phyloP scores from a whole-genome alignment of 139 green algal genomes.

The Coelastrella sp. region DNA sequence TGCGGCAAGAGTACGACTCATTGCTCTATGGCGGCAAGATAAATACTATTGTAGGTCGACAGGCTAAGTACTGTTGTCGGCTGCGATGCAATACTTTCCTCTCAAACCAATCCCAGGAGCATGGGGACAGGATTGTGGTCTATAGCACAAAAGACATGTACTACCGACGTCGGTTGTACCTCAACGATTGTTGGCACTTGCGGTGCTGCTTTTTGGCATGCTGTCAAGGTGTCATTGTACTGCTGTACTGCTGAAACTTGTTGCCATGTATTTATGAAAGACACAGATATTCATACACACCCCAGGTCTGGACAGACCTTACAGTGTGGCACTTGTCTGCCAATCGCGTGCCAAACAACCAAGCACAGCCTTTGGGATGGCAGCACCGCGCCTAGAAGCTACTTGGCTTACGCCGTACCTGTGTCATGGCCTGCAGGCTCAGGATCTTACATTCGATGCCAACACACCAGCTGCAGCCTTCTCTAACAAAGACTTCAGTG shows the following conservation, averaged over 20 bases:
- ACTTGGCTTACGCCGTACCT: background rate
- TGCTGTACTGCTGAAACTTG: too few relatives aligned
- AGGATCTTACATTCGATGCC: background rate
- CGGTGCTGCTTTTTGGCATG: too few relatives aligned
- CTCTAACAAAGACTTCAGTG: constrained; percentile 3
- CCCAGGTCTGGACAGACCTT: too few relatives aligned
- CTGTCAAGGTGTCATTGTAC: too few relatives aligned
- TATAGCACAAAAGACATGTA: background rate
- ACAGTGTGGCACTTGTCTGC: too few relatives aligned
- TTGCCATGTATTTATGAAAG: too few relatives aligned
- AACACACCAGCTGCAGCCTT: constrained; percentile 13
- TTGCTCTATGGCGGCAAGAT: constrained; percentile 46
- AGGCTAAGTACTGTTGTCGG: background rate
- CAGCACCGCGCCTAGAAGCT: background rate
- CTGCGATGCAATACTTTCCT: background rate
- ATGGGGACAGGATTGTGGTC: background rate
- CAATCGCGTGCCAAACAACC: background rate
- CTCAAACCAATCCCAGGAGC: background rate
- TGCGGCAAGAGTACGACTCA: constrained; percentile 33
- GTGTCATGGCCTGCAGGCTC: background rate
- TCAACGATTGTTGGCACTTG: too few relatives aligned
- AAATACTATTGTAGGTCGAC: background rate
- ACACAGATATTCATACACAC: too few relatives aligned
- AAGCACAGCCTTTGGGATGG: background rate
- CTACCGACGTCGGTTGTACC: too few relatives aligned